Evolutionary conservation across 352 stramenopile species (phyloP), one percentile per base, ranked within the genome.

Genomic region (Pythium apleroticum): DNA sequence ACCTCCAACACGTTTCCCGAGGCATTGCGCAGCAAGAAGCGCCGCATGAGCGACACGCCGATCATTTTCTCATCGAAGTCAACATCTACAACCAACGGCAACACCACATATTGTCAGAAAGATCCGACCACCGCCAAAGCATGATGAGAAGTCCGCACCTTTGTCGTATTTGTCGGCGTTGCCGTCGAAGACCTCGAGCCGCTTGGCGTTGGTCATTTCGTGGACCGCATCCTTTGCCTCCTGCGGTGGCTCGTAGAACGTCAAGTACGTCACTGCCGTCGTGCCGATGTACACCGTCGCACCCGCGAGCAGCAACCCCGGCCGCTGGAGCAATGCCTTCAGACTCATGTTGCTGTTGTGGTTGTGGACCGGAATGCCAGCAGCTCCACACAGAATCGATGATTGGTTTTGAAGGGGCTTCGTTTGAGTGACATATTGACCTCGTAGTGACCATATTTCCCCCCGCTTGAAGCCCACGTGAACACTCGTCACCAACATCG

Each of bases 1-100:
- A 99, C 88, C 75, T 99, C 96, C 22, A 99, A 77, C 60, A 98
- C 86, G 8, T 72, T 63, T 25, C 94, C 96, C 31, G 59, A 45
- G 0, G 93, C 89, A 19, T 81, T 66, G 14, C 62, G 52, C 48
- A 98, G 78, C 43, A 98, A 61, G 25, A 85, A 85, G 53, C 83
- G 84, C 3, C 90, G 81, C 76, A 97, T 76, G 20, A 96, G 76
- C 46, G 77, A 84, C 57, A 96, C 83, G 41, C 88, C 88, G 52
- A 78, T 91, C 33, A 97, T 70, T 17, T 63, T 78, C 59, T 97
- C 90, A 56, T 96, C 88, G 50, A 76, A 77, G 50, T 81, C 72
- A 53, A 97, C 84, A 19, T 93, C 82, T 80, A 65, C 12, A 25
- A 48, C 28, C 22, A 58, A 1, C 2, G 37, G 60, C n/a, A 28